Base-by-base conservation (phyloP, 306 rosid genomes). In the Quercus alba region DNA sequence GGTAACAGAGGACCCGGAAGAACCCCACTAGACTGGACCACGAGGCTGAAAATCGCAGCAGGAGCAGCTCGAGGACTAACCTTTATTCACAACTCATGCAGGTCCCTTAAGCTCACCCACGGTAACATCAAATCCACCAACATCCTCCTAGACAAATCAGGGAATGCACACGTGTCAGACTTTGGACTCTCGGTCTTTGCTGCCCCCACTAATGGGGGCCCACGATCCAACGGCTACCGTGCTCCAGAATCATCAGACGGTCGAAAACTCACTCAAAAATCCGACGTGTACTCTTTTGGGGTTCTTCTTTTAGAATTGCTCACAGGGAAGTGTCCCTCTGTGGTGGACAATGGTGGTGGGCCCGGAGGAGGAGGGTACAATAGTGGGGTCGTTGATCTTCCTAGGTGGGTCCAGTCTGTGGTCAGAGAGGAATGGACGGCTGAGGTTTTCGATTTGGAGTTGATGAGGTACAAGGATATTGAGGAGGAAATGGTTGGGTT, bases 361-460 rank as follows among this genome's bases (percentile, higher is more conserved):
- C 62, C 84, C 20, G 89, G 88, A 5, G 44, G 85, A 0, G 89
- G 88, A 5, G 44, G 85, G 1, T 84, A 67, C 54, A 88, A 83
- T 2, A 15, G 84, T 26, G 92, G 86, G 46, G 85, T 44, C 4
- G 72, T 87, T 67, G 97, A 94, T 28, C 88, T 94, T 0, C 97
- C 97, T 0, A 66, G 89, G 82, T 94, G 97, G 98, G 97, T 94
- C 0, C 93, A 91, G 81, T 94, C 98, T 0, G 98, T 94, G 80
- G 98, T 89, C 62, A 86, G 97, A 20, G 98, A 91, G 81, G 93
- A 94, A 25, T 94, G 98, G 98, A 94, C 97, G 64, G 97, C 97
- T 11, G 98, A 94, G 85, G 98, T 94, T 26, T 94, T 94, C 64
- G 98, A 94, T 81, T 82, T 94, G 70, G 98, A 94, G 88, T 81